A percentile compares a stretch with the other conserved stretches of the same genome.
phyloP scores from a whole-genome alignment of 2,329 filamentous ascomycete genomes.

The Torrubiellomyces zombiae region DNA sequence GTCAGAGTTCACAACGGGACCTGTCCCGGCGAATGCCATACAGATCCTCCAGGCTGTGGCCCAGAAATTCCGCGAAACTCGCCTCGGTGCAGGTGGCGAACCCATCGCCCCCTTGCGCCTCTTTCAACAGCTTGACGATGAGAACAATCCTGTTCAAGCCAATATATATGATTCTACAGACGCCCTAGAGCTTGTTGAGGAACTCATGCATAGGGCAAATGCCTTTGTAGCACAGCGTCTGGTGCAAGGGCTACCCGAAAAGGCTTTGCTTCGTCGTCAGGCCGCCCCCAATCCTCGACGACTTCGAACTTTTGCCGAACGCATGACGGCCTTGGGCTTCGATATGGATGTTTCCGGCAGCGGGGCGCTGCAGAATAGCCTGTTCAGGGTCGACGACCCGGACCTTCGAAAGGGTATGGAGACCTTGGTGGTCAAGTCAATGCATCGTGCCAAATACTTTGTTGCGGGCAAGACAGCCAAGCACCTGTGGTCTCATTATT shows the following conservation, averaged over 20 bases:
- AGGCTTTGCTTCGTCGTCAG: conserved; percentile 82
- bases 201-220: conserved; percentile 88
- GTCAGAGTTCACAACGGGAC: conserved; percentile 43
- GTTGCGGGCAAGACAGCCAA: conserved; percentile 64
- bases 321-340: conserved; percentile 83
- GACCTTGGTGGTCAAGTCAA: conserved; percentile 83
- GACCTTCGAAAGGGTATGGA: conserved; percentile 96
- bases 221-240: conserved; percentile 76
- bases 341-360: conserved; percentile 82
- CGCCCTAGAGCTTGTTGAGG: conserved; percentile 86
- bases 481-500: conserved; percentile 74
- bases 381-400: conserved; percentile 81
- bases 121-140: conserved; percentile 86
- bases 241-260: conserved; percentile 63
- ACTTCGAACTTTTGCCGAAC: conserved; percentile 76
- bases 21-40: conserved; percentile 57
- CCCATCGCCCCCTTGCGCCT: conserved; percentile 75
- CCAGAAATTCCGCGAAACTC: conserved; percentile 77
- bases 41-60: conserved; percentile 66
- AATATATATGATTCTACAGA: conserved; percentile 89
- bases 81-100: conserved; percentile 64
- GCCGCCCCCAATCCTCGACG: conserved; percentile 71
- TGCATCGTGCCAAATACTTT: conserved; percentile 93
- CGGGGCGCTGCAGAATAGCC: conserved; percentile 78
- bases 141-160: conserved; percentile 90